Percentiles rank a stretch among this genome's conserved stretches.
phyloP scores from a whole-genome alignment of 495 filamentous ascomycete species.

The Lasiosphaeria ovina region DNA sequence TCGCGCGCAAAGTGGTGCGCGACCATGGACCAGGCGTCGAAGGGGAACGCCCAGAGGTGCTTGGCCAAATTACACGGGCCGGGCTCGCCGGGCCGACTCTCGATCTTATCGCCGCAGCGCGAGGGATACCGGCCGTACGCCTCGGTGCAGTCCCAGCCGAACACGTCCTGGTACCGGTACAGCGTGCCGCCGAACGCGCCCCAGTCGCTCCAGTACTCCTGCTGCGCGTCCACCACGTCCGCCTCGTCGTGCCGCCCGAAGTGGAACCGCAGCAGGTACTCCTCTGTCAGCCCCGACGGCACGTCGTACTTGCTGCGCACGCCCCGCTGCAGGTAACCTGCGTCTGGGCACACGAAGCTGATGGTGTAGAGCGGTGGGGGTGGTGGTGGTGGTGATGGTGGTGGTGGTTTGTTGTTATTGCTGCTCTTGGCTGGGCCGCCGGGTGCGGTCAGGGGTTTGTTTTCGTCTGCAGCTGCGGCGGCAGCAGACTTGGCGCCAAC shows the following conservation, averaged over 20 bases:
- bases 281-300: slow-evolving; percentile 40
- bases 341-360: slow-evolving; percentile 36
- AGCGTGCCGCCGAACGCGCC: slow-evolving; percentile 36
- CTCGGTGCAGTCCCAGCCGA: slow-evolving; percentile 49
- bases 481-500: not conserved
- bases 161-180: slow-evolving; percentile 38
- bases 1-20: slow-evolving; percentile 34
- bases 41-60: slow-evolving; percentile 46
- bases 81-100: too few species aligned
- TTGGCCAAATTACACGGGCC: slow-evolving; percentile 38
- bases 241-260: slow-evolving; percentile 32
- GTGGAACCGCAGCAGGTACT: slow-evolving; percentile 39
- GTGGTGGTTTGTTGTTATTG: not conserved
- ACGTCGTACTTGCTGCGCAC: slow-evolving; percentile 37
- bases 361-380: slow-evolving; percentile 30
- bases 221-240: slow-evolving; percentile 40
- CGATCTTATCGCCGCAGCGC: slow-evolving; percentile 27
- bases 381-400: not conserved
- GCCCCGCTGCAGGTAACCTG: slow-evolving; percentile 6
- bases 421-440: too few species aligned
- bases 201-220: slow-evolving; percentile 48
- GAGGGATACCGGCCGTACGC: slow-evolving; percentile 36
- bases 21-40: slow-evolving; percentile 43
- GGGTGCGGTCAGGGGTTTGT: not conserved
- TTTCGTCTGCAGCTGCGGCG: not conserved